A percentile compares a stretch with the other conserved stretches of the same genome.
Evolutionary conservation across 441 rosid genomes (phyloP).

Genomic region (Omphalea diandra): DNA sequence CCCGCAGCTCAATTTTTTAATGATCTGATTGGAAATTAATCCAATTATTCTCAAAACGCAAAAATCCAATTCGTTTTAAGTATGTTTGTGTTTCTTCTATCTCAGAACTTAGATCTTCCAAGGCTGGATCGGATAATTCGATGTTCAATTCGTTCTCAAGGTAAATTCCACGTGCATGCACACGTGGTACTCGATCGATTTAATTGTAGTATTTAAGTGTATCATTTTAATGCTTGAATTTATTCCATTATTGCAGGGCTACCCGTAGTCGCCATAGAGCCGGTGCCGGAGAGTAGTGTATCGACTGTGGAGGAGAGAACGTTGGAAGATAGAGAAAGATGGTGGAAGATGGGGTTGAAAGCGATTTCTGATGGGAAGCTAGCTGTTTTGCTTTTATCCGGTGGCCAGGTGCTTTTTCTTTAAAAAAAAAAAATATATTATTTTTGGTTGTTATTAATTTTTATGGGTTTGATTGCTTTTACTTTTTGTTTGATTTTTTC

Average conservation of each 20-base stretch:
- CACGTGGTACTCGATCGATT: neutral
- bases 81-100: neutral
- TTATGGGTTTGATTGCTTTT: too few relatives aligned
- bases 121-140: constrained; percentile 95
- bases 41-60: neutral
- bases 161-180: constrained; percentile 30
- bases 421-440: too few relatives aligned
- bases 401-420: constrained; percentile 94
- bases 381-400: constrained; percentile 93
- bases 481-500: constrained; percentile 10
- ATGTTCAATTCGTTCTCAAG: constrained; percentile 91
- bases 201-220: neutral
- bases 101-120: constrained; percentile 81
- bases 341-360: constrained; percentile 96
- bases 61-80: neutral
- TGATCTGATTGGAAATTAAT: constrained; percentile 4
- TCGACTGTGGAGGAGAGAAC: constrained; percentile 83
- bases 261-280: constrained; percentile 83
- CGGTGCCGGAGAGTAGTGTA: constrained; percentile 78
- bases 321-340: constrained; percentile 68
- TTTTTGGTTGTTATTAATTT: constrained; percentile 9
- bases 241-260: constrained; percentile 41
- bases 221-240: neutral
- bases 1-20: neutral
- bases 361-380: constrained; percentile 80